Evolutionary conservation across 495 filamentous ascomycete genomes (phyloP).

Genomic region (Oidiodendron maius): DNA sequence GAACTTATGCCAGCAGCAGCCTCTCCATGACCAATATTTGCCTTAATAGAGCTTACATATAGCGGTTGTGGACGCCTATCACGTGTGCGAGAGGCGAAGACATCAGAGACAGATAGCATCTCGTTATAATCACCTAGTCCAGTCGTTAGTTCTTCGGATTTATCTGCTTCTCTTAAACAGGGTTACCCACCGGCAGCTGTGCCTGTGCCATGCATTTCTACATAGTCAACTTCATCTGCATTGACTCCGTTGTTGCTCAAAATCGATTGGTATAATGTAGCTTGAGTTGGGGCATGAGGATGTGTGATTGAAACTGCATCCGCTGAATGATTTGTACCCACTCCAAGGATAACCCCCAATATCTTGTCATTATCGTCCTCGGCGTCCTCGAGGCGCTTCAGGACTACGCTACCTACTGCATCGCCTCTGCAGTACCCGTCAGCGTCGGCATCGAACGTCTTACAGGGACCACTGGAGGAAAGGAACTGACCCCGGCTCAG

Average conservation of each 20-base stretch:
- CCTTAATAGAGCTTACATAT: slow-evolving; percentile 79
- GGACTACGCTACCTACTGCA: slow-evolving; percentile 60
- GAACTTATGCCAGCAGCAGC: slow-evolving; percentile 80
- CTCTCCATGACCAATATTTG: slow-evolving; percentile 88
- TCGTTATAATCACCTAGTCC: slow-evolving; percentile 78
- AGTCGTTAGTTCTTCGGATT: no score
- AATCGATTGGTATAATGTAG: slow-evolving; percentile 60
- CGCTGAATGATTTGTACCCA: slow-evolving; percentile 70
- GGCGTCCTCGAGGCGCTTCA: slow-evolving; percentile 75
- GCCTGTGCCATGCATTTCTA: slow-evolving; percentile 86
- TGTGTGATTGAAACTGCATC: slow-evolving; percentile 78
- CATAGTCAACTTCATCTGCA: slow-evolving; percentile 69
- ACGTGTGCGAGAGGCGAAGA: slow-evolving; percentile 68
- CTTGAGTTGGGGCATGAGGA: slow-evolving; percentile 69
- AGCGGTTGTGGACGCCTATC: slow-evolving; percentile 63
- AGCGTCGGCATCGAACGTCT: slow-evolving; percentile 44
- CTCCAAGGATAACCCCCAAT: slow-evolving; percentile 58
- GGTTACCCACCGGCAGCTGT: slow-evolving; percentile 83
- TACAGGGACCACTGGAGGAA: slow-evolving; percentile 34
- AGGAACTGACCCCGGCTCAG: slow-evolving; percentile 56
- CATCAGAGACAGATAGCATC: slow-evolving; percentile 69
- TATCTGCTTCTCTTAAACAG: no score
- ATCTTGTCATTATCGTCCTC: slow-evolving; percentile 68
- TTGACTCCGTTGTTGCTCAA: slow-evolving; percentile 64
- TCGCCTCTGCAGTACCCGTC: slow-evolving; percentile 75